Evolutionary conservation across 805 yeast species (phyloP).

Genomic region (Metschnikowia cubensis): DNA sequence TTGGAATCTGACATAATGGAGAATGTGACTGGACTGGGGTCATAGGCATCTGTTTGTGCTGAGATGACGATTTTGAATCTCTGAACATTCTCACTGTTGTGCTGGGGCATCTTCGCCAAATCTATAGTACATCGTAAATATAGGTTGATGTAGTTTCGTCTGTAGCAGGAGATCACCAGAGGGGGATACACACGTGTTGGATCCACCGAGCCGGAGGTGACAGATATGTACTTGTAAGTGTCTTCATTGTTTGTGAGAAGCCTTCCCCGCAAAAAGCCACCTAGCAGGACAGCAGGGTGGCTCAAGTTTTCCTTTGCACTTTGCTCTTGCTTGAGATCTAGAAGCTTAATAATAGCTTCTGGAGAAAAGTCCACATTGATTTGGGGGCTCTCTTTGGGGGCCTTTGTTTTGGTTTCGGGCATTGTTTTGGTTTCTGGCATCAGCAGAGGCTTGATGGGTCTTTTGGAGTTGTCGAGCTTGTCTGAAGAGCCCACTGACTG

Average conservation of each 20-base stretch:
- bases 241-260: slow-evolving; percentile 40
- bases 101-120: not conserved
- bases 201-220: slow-evolving; percentile 12
- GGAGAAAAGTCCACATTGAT: slow-evolving; percentile 15
- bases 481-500: not conserved
- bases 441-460: not conserved
- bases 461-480: not conserved
- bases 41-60: slow-evolving; percentile 34
- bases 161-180: slow-evolving; percentile 42
- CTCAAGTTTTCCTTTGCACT: not conserved
- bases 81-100: slow-evolving; percentile 6
- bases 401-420: not conserved
- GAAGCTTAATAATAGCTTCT: slow-evolving; percentile 10
- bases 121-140: slow-evolving; percentile 7
- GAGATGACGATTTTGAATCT: slow-evolving; percentile 35
- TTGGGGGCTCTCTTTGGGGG: slow-evolving; percentile 1
- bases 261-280: slow-evolving; percentile 41
- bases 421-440: not conserved
- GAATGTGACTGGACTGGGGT: slow-evolving; percentile 13
- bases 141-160: slow-evolving; percentile 39
- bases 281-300: slow-evolving; percentile 2
- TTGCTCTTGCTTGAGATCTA: slow-evolving; percentile 9
- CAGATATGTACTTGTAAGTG: slow-evolving; percentile 29
- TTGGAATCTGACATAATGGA: slow-evolving; percentile 19
- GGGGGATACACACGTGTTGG: slow-evolving; percentile 20